Percentiles rank a stretch among this genome's conserved stretches.
Conservation (phyloP, 1,284 basidiomycete species). For the Calocybe gambosa region DNA sequence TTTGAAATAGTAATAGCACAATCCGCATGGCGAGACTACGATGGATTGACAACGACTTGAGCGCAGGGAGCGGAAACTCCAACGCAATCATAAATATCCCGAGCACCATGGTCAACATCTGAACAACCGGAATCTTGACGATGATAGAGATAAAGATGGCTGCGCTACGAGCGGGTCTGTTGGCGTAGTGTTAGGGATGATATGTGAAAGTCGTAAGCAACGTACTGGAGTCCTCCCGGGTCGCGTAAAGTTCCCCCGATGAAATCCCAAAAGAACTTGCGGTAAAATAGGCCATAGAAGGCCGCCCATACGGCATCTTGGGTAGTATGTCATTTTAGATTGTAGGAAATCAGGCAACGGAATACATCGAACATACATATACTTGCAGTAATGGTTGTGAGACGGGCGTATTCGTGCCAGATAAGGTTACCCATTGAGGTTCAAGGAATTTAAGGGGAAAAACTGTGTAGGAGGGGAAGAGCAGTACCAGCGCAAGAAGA, state of each 20-base stretch:
- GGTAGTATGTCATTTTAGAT: constrained; percentile 10
- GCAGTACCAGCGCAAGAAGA: constrained; percentile 25
- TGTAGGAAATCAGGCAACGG: not conserved
- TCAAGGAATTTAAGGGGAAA: constrained; percentile 11
- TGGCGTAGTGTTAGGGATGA: constrained; percentile 5
- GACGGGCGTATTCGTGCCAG: constrained; percentile 77
- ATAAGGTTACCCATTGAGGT: constrained; percentile 70
- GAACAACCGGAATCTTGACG: constrained; percentile 69
- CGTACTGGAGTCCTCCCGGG: constrained; percentile 77
- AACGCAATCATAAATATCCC: constrained; percentile 54
- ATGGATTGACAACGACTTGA: constrained; percentile 53
- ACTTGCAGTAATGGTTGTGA: constrained; percentile 65
- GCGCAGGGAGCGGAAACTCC: constrained; percentile 57
- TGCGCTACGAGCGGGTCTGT: constrained; percentile 59
- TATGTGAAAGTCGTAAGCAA: constrained; percentile 17
- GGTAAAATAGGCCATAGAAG: constrained; percentile 74
- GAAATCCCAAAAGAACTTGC: constrained; percentile 92
- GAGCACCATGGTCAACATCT: constrained; percentile 56
- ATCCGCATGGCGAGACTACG: constrained; percentile 61
- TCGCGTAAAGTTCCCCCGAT: constrained; percentile 62
- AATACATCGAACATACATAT: constrained; percentile 53
- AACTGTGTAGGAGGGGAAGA: constrained; percentile 15
- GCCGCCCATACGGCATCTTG: constrained; percentile 74
- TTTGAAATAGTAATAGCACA: constrained; percentile 59
- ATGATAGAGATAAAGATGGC: constrained; percentile 65